A percentile compares a stretch with the other conserved stretches of the same genome.
Conservation (phyloP, 208 protist genomes). For the Acanthamoeba triangularis region DNA sequence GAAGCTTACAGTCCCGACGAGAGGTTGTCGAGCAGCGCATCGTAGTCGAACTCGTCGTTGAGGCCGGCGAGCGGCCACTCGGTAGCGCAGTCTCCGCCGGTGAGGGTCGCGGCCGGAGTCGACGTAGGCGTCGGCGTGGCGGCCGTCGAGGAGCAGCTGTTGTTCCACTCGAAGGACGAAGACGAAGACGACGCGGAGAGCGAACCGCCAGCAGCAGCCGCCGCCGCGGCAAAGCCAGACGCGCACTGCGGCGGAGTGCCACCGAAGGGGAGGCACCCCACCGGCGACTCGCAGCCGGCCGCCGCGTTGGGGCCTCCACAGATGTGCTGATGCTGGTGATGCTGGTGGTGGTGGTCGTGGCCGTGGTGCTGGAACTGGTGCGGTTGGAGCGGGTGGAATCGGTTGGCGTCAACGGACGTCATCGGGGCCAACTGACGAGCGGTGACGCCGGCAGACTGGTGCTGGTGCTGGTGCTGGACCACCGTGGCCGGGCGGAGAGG, state of each 20-base stretch:
- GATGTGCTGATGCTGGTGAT: neutral
- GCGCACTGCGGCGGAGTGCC: neutral
- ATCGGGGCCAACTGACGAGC: neutral
- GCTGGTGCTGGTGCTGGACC: neutral
- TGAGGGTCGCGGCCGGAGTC: too few relatives aligned
- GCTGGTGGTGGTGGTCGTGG: neutral
- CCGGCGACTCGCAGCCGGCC: neutral
- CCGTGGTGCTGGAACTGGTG: neutral
- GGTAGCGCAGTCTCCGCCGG: neutral
- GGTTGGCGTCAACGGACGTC: conserved; percentile 24
- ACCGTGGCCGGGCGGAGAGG: too few relatives aligned
- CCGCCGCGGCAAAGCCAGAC: neutral
- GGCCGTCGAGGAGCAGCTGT: neutral
- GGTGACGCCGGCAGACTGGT: neutral
- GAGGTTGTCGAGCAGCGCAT: neutral
- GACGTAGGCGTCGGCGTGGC: neutral
- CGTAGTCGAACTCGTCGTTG: neutral
- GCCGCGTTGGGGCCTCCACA: neutral
- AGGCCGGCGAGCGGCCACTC: neutral
- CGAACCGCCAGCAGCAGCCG: neutral
- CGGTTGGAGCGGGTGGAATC: neutral
- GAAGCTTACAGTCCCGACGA: neutral
- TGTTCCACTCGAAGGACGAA: neutral
- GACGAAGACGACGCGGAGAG: neutral
- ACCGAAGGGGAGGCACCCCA: neutral